A percentile compares a stretch with the other conserved stretches of the same genome.
phyloP scores from a whole-genome alignment of 2,329 filamentous ascomycete genomes.

The Stachybotrys chartarum region DNA sequence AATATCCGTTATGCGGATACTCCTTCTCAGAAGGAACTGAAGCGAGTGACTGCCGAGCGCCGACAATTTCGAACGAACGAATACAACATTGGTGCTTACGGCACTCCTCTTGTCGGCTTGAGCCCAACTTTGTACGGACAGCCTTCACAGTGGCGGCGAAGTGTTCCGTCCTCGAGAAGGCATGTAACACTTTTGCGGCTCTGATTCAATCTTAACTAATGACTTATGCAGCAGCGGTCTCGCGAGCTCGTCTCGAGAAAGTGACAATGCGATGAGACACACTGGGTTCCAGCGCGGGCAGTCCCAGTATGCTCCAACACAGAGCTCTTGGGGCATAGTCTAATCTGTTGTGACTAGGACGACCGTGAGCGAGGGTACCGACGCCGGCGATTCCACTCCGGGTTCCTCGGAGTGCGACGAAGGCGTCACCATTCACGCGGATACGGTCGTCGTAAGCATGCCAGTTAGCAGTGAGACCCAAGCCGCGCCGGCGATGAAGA shows the following conservation, averaged over 20 bases:
- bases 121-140: constrained; percentile 29
- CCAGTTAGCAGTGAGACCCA: constrained; percentile 25
- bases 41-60: constrained; percentile 90
- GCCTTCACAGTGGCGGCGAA: constrained; percentile 29
- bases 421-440: constrained; percentile 46
- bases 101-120: constrained; percentile 53
- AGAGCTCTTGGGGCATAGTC: constrained; percentile 17
- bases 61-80: constrained; percentile 95
- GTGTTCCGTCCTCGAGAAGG: constrained; percentile 20
- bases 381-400: constrained; percentile 30
- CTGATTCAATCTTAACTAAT: constrained; percentile 2
- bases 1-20: constrained; percentile 97
- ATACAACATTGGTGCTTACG: constrained; percentile 73
- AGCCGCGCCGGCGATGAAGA: constrained; percentile 40
- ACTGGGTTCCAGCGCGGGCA: constrained; percentile 24
- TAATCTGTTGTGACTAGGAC: constrained; percentile 26
- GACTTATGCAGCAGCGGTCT: constrained; percentile 12
- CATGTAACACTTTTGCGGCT: constrained; percentile 9
- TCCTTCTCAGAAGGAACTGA: constrained; percentile 91
- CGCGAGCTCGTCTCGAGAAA: constrained; percentile 20
- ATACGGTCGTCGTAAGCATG: constrained; percentile 32
- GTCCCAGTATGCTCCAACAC: constrained; percentile 26
- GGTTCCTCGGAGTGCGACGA: constrained; percentile 44
- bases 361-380: constrained; percentile 30
- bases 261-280: constrained; percentile 17